A percentile compares a stretch with the other conserved stretches of the same genome.
Evolutionary conservation across 805 yeast genomes (phyloP).

Genomic region (Myxozyma neglecta): DNA sequence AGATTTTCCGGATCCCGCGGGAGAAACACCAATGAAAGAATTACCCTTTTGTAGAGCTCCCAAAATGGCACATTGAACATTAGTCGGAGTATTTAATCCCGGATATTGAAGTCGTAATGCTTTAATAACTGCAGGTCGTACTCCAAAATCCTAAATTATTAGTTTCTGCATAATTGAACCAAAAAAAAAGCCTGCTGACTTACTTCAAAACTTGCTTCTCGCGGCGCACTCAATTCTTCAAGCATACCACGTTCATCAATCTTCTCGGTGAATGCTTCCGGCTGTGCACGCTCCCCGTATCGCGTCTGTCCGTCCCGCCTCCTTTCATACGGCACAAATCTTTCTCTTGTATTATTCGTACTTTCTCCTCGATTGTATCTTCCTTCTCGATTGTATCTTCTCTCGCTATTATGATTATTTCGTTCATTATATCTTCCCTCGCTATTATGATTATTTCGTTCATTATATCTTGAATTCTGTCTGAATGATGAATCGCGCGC

Average conservation of each 20-base stretch:
- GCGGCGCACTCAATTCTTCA: not conserved
- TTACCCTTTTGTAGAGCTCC: slow-evolving; percentile 7
- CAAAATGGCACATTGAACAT: slow-evolving; percentile 19
- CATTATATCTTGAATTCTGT: too few species aligned
- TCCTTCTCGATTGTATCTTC: too few species aligned
- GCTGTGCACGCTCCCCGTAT: too few species aligned
- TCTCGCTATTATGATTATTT: too few species aligned
- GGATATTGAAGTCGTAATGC: slow-evolving; percentile 7
- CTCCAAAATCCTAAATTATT: slow-evolving; percentile 6
- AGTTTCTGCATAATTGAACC: not conserved
- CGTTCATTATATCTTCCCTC: too few species aligned
- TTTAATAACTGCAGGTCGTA: slow-evolving; percentile 17
- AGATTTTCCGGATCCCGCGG: slow-evolving; percentile 42
- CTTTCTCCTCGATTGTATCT: too few species aligned
- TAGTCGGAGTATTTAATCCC: slow-evolving; percentile 11
- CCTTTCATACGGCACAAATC: too few species aligned
- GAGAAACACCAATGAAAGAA: slow-evolving; percentile 37
- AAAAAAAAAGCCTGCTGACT: not conserved
- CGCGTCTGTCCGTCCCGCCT: too few species aligned
- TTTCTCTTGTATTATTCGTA: too few species aligned
- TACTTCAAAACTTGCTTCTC: slow-evolving; percentile 1
- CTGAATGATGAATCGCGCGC: too few species aligned
- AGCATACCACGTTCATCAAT: too few species aligned
- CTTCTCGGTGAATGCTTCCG: not conserved
- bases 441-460: too few species aligned